Evolutionary conservation across 495 filamentous ascomycete species (phyloP).

Genomic region (Penicillium malachiteum): DNA sequence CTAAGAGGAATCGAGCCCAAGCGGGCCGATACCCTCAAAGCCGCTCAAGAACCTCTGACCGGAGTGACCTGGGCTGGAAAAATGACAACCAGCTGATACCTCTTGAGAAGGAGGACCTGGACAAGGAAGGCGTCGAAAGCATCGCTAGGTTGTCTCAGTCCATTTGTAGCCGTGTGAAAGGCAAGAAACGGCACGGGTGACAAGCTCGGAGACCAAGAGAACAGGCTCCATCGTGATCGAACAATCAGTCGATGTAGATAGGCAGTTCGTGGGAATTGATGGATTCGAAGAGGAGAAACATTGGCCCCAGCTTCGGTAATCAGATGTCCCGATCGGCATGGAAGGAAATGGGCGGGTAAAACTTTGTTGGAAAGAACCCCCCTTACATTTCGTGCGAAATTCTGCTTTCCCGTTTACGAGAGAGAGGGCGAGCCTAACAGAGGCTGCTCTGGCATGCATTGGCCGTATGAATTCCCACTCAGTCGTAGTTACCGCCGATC

Average conservation of each 20-base stretch:
- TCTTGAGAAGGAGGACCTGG: slow-evolving; percentile 7
- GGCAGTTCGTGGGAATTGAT: slow-evolving; percentile 2
- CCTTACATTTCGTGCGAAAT: slow-evolving; percentile 22
- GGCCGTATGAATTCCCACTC: slow-evolving; percentile 42
- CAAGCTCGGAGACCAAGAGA: background rate
- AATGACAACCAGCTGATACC: slow-evolving; percentile 11
- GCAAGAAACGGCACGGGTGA: slow-evolving; percentile 3
- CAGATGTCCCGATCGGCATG: slow-evolving; percentile 18
- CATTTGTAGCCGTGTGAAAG: slow-evolving; percentile 7
- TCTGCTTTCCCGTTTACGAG: slow-evolving; percentile 16
- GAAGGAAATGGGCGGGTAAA: slow-evolving; percentile 23
- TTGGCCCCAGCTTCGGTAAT: slow-evolving; percentile 12
- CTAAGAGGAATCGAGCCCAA: slow-evolving; percentile 20
- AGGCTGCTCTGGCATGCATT: slow-evolving; percentile 15
- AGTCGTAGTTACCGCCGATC: slow-evolving; percentile 87
- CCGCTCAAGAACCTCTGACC: slow-evolving; percentile 16
- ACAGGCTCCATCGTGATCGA: background rate
- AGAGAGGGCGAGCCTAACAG: slow-evolving; percentile 18
- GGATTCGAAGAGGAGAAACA: slow-evolving; percentile 9
- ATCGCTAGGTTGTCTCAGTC: background rate
- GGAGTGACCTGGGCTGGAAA: slow-evolving; percentile 8
- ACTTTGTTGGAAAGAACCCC: slow-evolving; percentile 24
- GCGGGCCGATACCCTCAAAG: slow-evolving; percentile 15
- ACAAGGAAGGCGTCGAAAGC: background rate
- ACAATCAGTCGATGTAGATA: background rate